Base-by-base conservation (phyloP, 108 stramenopile genomes). In the Fragilariopsis cylindrus region DNA sequence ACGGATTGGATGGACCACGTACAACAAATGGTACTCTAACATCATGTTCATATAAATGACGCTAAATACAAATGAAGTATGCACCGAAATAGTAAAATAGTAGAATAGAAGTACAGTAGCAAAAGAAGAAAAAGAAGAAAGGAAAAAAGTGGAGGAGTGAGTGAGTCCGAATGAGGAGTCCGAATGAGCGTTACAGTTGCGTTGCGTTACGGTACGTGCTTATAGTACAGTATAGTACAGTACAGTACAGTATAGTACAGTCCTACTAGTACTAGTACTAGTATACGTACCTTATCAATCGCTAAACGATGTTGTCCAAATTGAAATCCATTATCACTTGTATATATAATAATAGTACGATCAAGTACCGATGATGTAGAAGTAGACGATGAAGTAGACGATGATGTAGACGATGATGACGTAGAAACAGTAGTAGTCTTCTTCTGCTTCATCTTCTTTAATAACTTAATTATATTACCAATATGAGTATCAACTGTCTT, bases 21-120 rank as follows among this genome's bases (percentile, higher is more conserved):
- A 78, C 76, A 19, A 73, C 58, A 67, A 77, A 77, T n/a, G 81
- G 81, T 0, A 82, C 81, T 7, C 72, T 65, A 65, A 82, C 75
- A 44, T 82, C 81, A 45, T 77, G 73, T 60, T 82, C 81, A 54
- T 82, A 82, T 9, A 78, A 66, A 57, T 78, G 77, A 7, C 81
- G 80, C 50, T 56, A 30, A 39, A 64, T 1, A 56, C 30, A 30
- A 30, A 30, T 21, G 21, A 21, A 21, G 21, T 30, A 30, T 30
- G 30, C 30, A 30, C 30, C 30, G 30, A 2, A 30, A 30, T 30
- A 30, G 30, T 30, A 30, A 30, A 2, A 30, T 1, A 30, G 30
- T 30, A 30, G 30, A 30, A 30, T 30, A 30, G 30, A 30, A 30
- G 30, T 2, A 30, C 30, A 30, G 30, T 30, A 30, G 30, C 30